Evolutionary conservation across 306 rosid species (phyloP), one percentile per base, ranked within the genome.

Genomic region (Malus asiatica): DNA sequence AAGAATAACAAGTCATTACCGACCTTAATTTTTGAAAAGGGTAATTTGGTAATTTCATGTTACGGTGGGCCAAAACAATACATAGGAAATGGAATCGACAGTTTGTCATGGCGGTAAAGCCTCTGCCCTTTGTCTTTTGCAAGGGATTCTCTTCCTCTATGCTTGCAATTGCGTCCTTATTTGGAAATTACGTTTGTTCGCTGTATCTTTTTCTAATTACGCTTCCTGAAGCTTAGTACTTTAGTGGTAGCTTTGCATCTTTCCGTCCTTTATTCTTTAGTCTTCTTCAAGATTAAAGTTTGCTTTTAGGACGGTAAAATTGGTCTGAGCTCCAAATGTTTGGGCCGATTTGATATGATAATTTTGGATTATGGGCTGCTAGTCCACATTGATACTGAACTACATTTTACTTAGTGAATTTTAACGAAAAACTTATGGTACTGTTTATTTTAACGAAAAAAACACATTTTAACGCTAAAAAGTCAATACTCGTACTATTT

Each of bases 61-160:
- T 12, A 13, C 23, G 29, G 33, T 55, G 33, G 35, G 76, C 51
- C 25, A 46, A 15, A 52, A 30, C 11, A 4, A 3, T 6, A 35
- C 38, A 4, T 48, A 48, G 20, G 19, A 48, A 48, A 15, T 48
- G 53, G 53, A 48, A 46, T 46, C 53, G 7, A 13, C 4, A 48
- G 53, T 48, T 48, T 72, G 67, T 18, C 5, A 16, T 23, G 76
- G 16, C n/a, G 19, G 57, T 23, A 72, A 72, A 72, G 76, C 40
- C 38, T 38, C n/a, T 22, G 18, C 23, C 20, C 67, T 72, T 72
- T 72, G 58, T 32, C 76, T 59, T 59, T 40, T 22, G 38, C 68
- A 58, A 73, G 66, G 65, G 57, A 72, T 72, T 72, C 66, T 72
- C 44, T 29, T 48, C 3, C 1, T 46, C 52, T 4, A 46, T 46